phyloP scores from a whole-genome alignment of 2,329 filamentous ascomycete genomes.

The Penicillium sp. region DNA sequence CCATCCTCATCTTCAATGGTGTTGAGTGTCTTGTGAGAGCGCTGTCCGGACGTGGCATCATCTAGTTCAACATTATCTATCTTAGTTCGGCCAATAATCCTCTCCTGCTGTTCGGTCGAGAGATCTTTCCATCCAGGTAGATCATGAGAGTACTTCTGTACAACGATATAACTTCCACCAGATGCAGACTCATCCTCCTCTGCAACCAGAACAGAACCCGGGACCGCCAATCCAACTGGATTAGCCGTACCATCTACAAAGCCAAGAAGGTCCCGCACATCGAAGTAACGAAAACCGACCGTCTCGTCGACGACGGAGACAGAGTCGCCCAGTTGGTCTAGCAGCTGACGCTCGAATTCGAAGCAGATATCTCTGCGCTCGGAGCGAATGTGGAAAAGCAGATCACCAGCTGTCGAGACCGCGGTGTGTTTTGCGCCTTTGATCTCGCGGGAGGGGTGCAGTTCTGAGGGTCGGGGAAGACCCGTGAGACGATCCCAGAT shows the following conservation, averaged over 20 bases:
- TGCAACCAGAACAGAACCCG: slow-evolving; percentile 38
- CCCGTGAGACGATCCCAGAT: slow-evolving; percentile 45
- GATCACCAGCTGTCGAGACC: slow-evolving; percentile 48
- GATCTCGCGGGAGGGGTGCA: slow-evolving; percentile 45
- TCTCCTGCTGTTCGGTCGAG: slow-evolving; percentile 46
- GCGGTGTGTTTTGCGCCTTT: slow-evolving; percentile 45
- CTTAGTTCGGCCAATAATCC: slow-evolving; percentile 51
- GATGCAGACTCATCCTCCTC: slow-evolving; percentile 34
- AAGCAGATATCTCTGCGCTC: slow-evolving; percentile 51
- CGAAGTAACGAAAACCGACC: slow-evolving; percentile 52
- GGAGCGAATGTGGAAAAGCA: slow-evolving; percentile 52
- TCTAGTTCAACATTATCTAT: slow-evolving; percentile 51
- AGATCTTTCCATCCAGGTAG: slow-evolving; percentile 43
- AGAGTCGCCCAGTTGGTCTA: slow-evolving; percentile 42
- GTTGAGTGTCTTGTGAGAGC: slow-evolving; percentile 48
- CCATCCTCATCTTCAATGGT: slow-evolving; percentile 47
- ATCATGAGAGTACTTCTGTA: slow-evolving; percentile 53
- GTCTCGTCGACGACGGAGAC: slow-evolving; percentile 48
- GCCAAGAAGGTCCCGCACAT: slow-evolving; percentile 50
- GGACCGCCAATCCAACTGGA: slow-evolving; percentile 42
- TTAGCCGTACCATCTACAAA: slow-evolving; percentile 56
- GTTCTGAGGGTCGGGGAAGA: slow-evolving; percentile 43
- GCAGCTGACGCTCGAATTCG: slow-evolving; percentile 50
- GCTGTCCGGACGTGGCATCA: slow-evolving; percentile 42
- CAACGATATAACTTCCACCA: slow-evolving; percentile 51